Base-by-base conservation (phyloP, 345 rosid species). In the Citrus reticulata region DNA sequence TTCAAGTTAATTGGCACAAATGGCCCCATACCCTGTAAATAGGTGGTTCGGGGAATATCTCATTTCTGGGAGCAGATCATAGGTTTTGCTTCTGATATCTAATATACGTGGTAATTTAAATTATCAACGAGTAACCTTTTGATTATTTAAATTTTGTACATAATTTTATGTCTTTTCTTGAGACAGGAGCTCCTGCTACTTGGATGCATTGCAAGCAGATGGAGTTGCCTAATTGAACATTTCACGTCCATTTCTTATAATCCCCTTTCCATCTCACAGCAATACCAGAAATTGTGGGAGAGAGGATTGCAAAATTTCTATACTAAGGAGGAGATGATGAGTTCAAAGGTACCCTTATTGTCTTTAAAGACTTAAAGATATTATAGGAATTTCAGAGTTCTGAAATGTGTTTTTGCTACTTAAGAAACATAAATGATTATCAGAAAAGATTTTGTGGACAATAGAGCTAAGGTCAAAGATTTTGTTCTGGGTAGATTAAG, bases 131-230 rank as follows among this genome's bases (percentile, higher is more conserved):
- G 9, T n/a, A 66, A 46, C 7, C 37, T 24, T 16, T 35, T 8
- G 19, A 20, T 70, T 16, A 30, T 42, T 14, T 63, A 71, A 65
- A 59, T 75, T 70, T 39, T 73, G 4, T 40, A 49, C 1, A 40
- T 82, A 5, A 46, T 1, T 54, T 16, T 54, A 54, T 0, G 72
- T 76, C 59, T 42, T 72, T 71, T 70, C 35, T 81, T 82, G 84
- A 74, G 73, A 60, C 87, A 95, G 97, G 97, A 95, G 84, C 89
- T 95, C 42, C 34, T 95, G 85, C 86, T 95, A 81, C 79, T 91
- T 65, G 98, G 98, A 79, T 88, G 91, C 75, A 64, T 88, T 70
- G 73, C 84, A 61, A 86, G 83, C 71, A 87, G 85, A 83, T 95
- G 97, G 98, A 85, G 75, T 70, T 29, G 46, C 46, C 42, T 92